Base-by-base conservation (phyloP, 306 rosid genomes). In the Sesbania bispinosa region DNA sequence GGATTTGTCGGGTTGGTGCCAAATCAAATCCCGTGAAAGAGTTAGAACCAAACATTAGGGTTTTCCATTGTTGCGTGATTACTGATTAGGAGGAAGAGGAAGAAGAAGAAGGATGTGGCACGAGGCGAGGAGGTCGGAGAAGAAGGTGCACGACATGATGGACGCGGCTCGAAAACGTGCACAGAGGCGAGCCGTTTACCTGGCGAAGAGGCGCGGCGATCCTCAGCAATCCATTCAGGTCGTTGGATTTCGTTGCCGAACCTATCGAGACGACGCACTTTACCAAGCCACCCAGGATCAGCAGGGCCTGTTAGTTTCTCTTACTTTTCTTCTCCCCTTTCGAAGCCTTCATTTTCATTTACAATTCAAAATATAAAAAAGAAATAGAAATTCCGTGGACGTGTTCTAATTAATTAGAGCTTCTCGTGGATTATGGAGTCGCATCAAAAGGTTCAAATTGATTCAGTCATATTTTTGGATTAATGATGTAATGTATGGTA, bases 81-180 rank as follows among this genome's bases (percentile, higher is more conserved):
- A 1, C n/a, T n/a, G n/a, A n/a, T 0, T 10, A 13, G 3, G 50
- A 54, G 16, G 70, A 45, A 41, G 45, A 81, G 42, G 23, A 16
- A 36, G 50, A 46, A 20, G 43, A 46, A 39, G 45, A 80, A 54
- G 80, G 91, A 91, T 94, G 99, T 94, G 99, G 99, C 99, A 94
- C 85, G 99, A 94, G 61, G 99, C 97, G 6, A 69, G 97, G 78
- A 75, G 93, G 74, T 94, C 99, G 81, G 99, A 94, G 96, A 84
- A 82, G 92, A 94, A 90, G 83, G 98, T 94, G 48, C 97, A 94
- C 67, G 98, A 90, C 82, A 83, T 94, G 97, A 94, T 94, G 98
- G 98, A 94, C 90, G 96, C 96, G 0, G 98, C 98, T 75, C 94
- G 98, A 8, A 90, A 90, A 73, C 87, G 98, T 80, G 98, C 98